Evolutionary conservation across 192 early-diverging fungal species (phyloP), one percentile per base, ranked within the genome.

Genomic region (Podila minutissima): DNA sequence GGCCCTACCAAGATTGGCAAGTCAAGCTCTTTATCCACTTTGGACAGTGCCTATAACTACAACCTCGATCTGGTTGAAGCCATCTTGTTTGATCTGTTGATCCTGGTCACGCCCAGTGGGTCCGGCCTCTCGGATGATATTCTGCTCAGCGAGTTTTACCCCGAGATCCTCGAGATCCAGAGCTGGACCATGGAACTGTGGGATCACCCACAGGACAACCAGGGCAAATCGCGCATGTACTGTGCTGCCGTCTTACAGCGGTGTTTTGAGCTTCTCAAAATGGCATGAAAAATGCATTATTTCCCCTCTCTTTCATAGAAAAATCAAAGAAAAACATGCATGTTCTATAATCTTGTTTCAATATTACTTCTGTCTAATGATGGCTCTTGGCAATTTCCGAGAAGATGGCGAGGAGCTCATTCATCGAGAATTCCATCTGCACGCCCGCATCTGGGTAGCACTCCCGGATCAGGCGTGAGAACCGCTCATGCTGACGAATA

Each of bases 361-460:
- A 15, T 46, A 15, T 17, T 17, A 46, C 12, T 46, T 46, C 15
- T 46, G 15, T 46, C 41, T 46, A 46, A 46, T 72, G 59, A 28
- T 91, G 90, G 32, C 72, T 83, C 77, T 86, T 85, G 7, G 91
- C 90, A 35, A 94, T 73, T 20, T 94, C 93, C 19, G 89, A 90
- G 71, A 94, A 93, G 82, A 92, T 93, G 3, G 76, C 85, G 59
- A 94, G 62, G 53, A 95, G 73, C 76, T 95, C 94, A 22, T 93
- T 88, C 65, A 93, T 90, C 4, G 95, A 95, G 75, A 97, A 98
- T 65, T 97, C 97, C 51, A 99, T 82, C 59, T 90, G 84, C 26
- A 95, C 74, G 50, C 91, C 89, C 1, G 92, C 88, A 72, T 97
- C 94, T 4, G 96, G 94, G 78, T 97, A 99, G 64, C 97, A 95